Evolutionary conservation across 2,329 filamentous ascomycete genomes (phyloP).

Genomic region (Trichoderma oligosporum): DNA sequence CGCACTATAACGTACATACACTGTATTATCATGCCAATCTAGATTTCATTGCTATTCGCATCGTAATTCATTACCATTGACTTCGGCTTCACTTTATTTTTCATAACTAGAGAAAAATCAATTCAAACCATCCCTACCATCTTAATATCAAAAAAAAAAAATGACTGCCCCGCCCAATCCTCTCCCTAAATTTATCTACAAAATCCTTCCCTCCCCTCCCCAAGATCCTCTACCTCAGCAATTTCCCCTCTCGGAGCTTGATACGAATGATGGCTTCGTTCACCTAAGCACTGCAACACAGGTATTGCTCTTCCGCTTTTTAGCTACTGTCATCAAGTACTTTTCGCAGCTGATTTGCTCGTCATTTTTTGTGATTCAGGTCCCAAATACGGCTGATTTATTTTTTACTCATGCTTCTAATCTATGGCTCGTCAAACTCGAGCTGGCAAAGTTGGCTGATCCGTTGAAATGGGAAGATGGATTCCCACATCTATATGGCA

Average conservation of each 20-base stretch:
- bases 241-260: constrained; percentile 57
- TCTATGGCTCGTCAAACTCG: constrained; percentile 54
- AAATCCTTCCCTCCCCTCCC: constrained; percentile 54
- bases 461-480: constrained; percentile 53
- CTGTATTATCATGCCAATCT: too few species aligned
- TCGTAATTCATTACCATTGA: not conserved
- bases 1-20: too few species aligned
- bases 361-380: constrained; percentile 28
- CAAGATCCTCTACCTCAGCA: constrained; percentile 49
- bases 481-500: constrained; percentile 58
- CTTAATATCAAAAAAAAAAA: not conserved
- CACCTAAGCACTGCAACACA: constrained; percentile 57
- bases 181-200: constrained; percentile 51
- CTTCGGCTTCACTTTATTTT: not conserved
- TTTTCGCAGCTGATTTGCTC: not conserved
- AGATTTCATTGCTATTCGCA: too few species aligned
- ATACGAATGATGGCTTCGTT: constrained; percentile 58
- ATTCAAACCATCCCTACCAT: too few species aligned
- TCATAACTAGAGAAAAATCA: not conserved
- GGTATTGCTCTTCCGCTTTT: constrained; percentile 33
- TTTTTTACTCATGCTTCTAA: constrained; percentile 40
- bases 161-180: constrained; percentile 32
- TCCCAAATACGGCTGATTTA: constrained; percentile 43
- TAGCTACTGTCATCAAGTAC: too few species aligned
- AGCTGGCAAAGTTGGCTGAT: constrained; percentile 42